Base-by-base conservation (phyloP, 2,329 filamentous ascomycete genomes). In the Anisogramma anomala region DNA sequence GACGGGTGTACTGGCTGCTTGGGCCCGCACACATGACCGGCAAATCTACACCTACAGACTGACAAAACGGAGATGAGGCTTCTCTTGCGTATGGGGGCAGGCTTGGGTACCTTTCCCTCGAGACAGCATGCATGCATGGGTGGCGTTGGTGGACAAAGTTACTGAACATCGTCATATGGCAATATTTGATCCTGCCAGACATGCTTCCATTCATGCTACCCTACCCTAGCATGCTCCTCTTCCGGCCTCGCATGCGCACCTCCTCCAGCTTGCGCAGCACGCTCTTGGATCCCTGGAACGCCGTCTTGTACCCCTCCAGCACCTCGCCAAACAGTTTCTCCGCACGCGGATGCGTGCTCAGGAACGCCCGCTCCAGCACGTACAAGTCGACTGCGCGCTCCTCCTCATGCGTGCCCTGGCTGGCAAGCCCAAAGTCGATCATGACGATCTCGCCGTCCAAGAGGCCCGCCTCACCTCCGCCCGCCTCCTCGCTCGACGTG, bases 311-410 rank as follows among this genome's bases (percentile, higher is more conserved):
- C 3, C 76, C 81, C 42, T 72, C 67, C 15, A 96, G 64, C 15
- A 95, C 70, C 53, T 83, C 75, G 23, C 69, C 64, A 51, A 93
- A 94, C 48, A 93, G 66, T 15, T 67, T 68, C 57, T 94, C 85
- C 1, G 87, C 85, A 37, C 79, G 74, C 1, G 91, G 89, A 67
- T 98, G 91, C 26, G 91, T 96, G 55, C 87, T 94, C 17, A 81
- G 84, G 67, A 96, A 96, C 1, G 91, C 91, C 39, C 91, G 71
- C 62, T 98, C 91, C 34, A 98, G 68, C 9, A 98, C 91, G 60
- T 98, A 98, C 41, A 98, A 62, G 66, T 98, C 91, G 28, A 98
- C 91, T 0, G 91, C 91, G 41, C 88, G 75, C 58, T 98, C 91
- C 63, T 98, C 91, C 41, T 95, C 89, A 49, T 84, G 78, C 14